Base-by-base conservation (phyloP, 352 stramenopile species). In the Phytophthora cryptogea region DNA sequence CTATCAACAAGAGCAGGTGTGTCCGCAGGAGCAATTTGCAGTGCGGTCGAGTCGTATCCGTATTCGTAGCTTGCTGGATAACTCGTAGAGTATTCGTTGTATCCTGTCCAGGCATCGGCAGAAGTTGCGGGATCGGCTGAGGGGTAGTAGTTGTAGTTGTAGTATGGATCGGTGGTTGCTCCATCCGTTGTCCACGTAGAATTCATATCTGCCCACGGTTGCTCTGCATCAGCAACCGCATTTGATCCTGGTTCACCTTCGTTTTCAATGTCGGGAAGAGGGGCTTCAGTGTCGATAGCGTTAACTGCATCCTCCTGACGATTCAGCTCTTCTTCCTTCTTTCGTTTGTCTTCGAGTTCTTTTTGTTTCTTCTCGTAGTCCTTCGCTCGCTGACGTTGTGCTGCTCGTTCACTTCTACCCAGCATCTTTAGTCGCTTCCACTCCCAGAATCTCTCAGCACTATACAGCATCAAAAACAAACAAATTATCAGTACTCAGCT, bases 381-480 rank as follows among this genome's bases (percentile, higher is more conserved):
- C 30, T 59, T 66, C 9, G 54, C 48, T 1, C 39, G 54, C 5
- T 49, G 54, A 8, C 50, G 63, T 10, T 59, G 56, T 17, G 20
- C 57, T 51, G 35, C 49, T 36, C 52, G 44, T n/a, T 76, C 64
- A 10, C 60, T 59, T 31, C 61, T 49, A 39, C 66, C 70, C 10
- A 80, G 20, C 36, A 66, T 8, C 35, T 68, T 78, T 32, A 72
- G 36, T 2, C 68, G 55, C 55, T 70, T 80, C 75, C 75, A 84
- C 32, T 78, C 67, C 72, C 72, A 82, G 31, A 84, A 78, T 2
- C 67, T 65, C 63, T 84, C 72, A 5, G 70, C 75, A 4, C 70
- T 84, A 32, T 10, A 44, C 16, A 43, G 8, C n/a, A 43, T 53
- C 16, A 33, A 64, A 20, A 54, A 37, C 20, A 36, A 41, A 43